Evolutionary conservation across 164 flowering plant species (phyloP).

Genomic region (Annona cherimola): DNA sequence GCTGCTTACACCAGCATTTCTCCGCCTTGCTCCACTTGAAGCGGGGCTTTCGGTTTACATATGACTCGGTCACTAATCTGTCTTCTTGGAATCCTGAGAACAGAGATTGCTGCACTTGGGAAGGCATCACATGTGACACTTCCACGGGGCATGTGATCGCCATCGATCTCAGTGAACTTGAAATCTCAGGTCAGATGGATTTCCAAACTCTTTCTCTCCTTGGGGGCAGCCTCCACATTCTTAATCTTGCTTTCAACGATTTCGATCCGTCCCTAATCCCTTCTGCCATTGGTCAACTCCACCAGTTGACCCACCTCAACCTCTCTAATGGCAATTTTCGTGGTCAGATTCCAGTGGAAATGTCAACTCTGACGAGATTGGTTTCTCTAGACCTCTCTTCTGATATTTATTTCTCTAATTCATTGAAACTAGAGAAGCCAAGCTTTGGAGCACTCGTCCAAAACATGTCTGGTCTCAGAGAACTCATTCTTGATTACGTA

Average conservation of each 20-base stretch:
- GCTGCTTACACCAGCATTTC: neutral
- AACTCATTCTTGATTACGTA: slow-evolving; percentile 32
- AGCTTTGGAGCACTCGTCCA: slow-evolving; percentile 21
- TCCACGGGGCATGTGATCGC: slow-evolving; percentile 23
- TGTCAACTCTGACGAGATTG: slow-evolving; percentile 25
- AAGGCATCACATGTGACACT: slow-evolving; percentile 27
- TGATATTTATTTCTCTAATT: too few relatives aligned
- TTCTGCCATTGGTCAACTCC: slow-evolving; percentile 24
- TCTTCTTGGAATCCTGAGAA: slow-evolving; percentile 25
- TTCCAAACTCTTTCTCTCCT: neutral
- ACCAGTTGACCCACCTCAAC: slow-evolving; percentile 31
- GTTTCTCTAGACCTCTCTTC: slow-evolving; percentile 17
- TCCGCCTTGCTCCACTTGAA: neutral
- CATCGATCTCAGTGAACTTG: slow-evolving; percentile 28
- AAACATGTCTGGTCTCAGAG: slow-evolving; percentile 22
- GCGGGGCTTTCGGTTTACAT: neutral
- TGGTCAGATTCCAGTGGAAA: slow-evolving; percentile 36
- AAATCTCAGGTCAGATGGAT: slow-evolving; percentile 16
- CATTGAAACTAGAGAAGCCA: slow-evolving; percentile 9
- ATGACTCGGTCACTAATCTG: slow-evolving; percentile 9
- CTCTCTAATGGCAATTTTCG: slow-evolving; percentile 33
- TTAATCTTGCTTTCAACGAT: slow-evolving; percentile 35
- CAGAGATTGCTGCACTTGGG: slow-evolving; percentile 33
- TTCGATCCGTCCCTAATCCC: slow-evolving; percentile 29
- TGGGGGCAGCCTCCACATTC: slow-evolving; percentile 19